Evolutionary conservation across 192 early-diverging fungal species (phyloP), one percentile per base, ranked within the genome.

Genomic region (Jimgerdemannia flammicorona): DNA sequence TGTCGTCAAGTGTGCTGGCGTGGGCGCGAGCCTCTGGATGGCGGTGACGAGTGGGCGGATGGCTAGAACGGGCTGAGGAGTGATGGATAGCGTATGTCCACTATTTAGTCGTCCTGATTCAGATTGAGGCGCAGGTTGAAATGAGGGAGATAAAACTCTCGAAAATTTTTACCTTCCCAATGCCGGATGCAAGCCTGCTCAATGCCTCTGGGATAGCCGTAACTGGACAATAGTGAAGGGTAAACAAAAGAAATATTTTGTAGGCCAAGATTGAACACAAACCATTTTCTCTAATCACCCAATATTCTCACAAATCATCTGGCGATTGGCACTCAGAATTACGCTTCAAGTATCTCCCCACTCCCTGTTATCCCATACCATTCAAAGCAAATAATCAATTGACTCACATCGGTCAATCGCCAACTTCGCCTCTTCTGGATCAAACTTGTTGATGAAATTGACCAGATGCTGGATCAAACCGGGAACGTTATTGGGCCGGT

Each of bases 321-420:
- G 6, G 0, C 8, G 14, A 14, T 10, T 59, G 6, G 6, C 49
- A 2, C 6, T 59, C 49, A 59, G 49, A 59, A 59, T 59, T 6
- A 10, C 0, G 6, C 14, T 10, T 59, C 49, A 59, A 59, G 6
- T 14, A 59, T 14, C 6, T 59, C 49, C 49, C 14, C 14, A 59
- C 29, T 29, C 29, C 49, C 49, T 59, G 49, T 14, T 14, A 59
- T 14, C 49, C 49, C 49, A 59, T 59, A 14, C 43, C 11, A 70
- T 54, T 68, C 14, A 41, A 40, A 14, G 3, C 44, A 29, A 64
- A 19, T 11, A 49, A 59, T 70, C 64, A 39, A 54, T 4, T 42
- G 49, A 73, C 69, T 77, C 74, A 85, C 86, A 77, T 78, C 77
- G 80, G 44, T 81, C 77, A 42, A 80, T 75, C 0, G 84, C 82